A percentile compares a stretch with the other conserved stretches of the same genome.
phyloP scores from a whole-genome alignment of 306 rosid genomes.

The Inga leiocalycina region DNA sequence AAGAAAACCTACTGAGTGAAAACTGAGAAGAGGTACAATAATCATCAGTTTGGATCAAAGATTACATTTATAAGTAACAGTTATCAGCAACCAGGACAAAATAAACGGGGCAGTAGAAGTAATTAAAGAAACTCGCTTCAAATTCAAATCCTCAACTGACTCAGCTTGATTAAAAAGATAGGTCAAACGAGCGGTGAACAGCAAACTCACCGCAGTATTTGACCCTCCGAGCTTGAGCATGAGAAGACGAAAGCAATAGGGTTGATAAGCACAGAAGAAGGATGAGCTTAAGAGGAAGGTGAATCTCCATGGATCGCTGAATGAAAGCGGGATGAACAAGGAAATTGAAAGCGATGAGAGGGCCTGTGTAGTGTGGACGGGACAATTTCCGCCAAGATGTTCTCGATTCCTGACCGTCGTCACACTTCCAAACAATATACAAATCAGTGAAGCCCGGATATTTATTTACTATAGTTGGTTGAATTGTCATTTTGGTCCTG shows the following conservation, averaged over 20 bases:
- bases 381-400: background rate
- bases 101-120: background rate
- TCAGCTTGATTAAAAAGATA: background rate
- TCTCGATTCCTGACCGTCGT: background rate
- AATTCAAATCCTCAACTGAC: background rate
- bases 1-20: background rate
- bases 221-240: conserved; percentile 49
- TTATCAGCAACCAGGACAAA: background rate
- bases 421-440: background rate
- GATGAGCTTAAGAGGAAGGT: conserved; percentile 37
- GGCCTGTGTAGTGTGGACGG: background rate
- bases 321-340: background rate
- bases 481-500: background rate
- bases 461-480: background rate
- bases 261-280: conserved; percentile 43
- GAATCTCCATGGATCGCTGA: conserved; percentile 45
- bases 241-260: conserved; percentile 40
- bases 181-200: conserved; percentile 19
- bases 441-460: background rate
- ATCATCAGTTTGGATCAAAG: background rate
- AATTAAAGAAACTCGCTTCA: background rate
- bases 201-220: conserved; percentile 65
- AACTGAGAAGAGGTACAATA: background rate
- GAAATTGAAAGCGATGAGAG: background rate
- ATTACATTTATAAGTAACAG: background rate